These are phyloP conservation scores for Kodamaea fungicola DNA, from an alignment of 1,139 yeast genomes.

Conservation along the genomic window DNA sequence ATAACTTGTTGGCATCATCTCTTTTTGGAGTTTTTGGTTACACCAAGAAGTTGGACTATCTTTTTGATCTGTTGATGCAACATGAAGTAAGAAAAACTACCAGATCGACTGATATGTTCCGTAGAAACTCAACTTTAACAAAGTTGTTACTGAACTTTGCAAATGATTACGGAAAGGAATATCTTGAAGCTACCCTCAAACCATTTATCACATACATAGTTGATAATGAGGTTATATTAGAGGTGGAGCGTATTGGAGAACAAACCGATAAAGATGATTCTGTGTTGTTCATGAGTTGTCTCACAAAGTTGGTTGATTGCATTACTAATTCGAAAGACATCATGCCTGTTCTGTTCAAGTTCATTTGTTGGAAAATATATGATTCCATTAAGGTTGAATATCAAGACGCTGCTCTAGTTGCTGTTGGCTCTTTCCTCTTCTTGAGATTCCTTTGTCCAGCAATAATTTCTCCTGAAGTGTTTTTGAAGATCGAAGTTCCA, in stretches of 20 bases:
- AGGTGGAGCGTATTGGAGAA: conserved; percentile 56
- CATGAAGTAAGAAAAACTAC: conserved; percentile 61
- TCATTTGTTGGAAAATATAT: conserved; percentile 71
- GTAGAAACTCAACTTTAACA: conserved; percentile 82
- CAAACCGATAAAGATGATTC: conserved; percentile 37
- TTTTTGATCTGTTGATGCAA: conserved; percentile 54
- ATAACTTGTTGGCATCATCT: conserved; percentile 58
- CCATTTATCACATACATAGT: conserved; percentile 56
- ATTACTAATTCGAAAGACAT: conserved; percentile 53
- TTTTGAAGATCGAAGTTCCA: conserved; percentile 44
- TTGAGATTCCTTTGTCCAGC: conserved; percentile 89
- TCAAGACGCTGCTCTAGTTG: conserved; percentile 64
- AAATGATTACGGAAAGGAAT: conserved; percentile 59
- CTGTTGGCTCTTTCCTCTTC: conserved; percentile 87
- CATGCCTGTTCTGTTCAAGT: conserved; percentile 72
- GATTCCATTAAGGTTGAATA: conserved; percentile 61
- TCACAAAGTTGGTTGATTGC: conserved; percentile 57
- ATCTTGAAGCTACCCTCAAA: conserved; percentile 49
- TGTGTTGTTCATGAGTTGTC: conserved; percentile 52
- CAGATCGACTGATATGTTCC: conserved; percentile 66
- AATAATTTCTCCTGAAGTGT: conserved; percentile 81
- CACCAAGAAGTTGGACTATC: conserved; percentile 48
- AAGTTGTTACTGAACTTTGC: conserved; percentile 72
- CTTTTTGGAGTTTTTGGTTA: conserved; percentile 61
- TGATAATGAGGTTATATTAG: conserved; percentile 51